Conservation (phyloP, 495 filamentous ascomycete species). For the Recurvomyces mirabilis region DNA sequence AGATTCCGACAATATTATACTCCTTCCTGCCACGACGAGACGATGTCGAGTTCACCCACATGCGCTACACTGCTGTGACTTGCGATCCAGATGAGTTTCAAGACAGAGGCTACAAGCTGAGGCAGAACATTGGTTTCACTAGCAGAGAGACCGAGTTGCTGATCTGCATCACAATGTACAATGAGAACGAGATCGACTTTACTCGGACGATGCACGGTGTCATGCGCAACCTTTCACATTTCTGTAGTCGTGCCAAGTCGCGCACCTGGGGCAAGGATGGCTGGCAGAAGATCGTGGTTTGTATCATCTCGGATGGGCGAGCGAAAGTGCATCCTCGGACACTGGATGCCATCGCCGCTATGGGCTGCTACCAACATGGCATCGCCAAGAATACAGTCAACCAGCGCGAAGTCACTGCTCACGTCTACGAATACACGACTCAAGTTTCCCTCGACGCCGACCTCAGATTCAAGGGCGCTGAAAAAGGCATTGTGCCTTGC, state of each 20-base stretch:
- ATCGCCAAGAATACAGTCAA: conserved; percentile 99
- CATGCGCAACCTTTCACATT: conserved; percentile 95
- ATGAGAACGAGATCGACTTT: conserved; percentile 93
- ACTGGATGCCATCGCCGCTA: conserved; percentile 86
- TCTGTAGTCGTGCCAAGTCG: conserved; percentile 83
- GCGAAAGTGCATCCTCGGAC: conserved; percentile 90
- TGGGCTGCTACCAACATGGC: conserved; percentile 97
- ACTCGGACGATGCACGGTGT: conserved; percentile 98
- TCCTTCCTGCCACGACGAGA: conserved; percentile 85
- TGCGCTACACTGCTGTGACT: conserved; percentile 99
- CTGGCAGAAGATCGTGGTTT: conserved; percentile 99
- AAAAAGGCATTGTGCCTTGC: conserved; percentile 97
- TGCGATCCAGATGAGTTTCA: conserved; percentile 96
- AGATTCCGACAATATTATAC: conserved; percentile 95
- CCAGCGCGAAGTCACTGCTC: conserved; percentile 67
- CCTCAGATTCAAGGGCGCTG: conserved; percentile 95
- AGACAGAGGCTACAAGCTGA: conserved; percentile 75
- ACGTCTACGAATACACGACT: conserved; percentile 98
- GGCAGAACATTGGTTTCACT: conserved; percentile 85
- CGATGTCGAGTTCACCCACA: conserved; percentile 94
- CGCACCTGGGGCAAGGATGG: conserved; percentile 94
- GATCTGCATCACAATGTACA: conserved; percentile 99
- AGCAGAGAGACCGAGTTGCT: conserved; percentile 92
- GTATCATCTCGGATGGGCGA: conserved; percentile 87
- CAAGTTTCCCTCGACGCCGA: conserved; percentile 93